Percentiles rank a stretch among this genome's conserved stretches.
Conservation (phyloP, 768 basidiomycete genomes). For the Boletus sp. region DNA sequence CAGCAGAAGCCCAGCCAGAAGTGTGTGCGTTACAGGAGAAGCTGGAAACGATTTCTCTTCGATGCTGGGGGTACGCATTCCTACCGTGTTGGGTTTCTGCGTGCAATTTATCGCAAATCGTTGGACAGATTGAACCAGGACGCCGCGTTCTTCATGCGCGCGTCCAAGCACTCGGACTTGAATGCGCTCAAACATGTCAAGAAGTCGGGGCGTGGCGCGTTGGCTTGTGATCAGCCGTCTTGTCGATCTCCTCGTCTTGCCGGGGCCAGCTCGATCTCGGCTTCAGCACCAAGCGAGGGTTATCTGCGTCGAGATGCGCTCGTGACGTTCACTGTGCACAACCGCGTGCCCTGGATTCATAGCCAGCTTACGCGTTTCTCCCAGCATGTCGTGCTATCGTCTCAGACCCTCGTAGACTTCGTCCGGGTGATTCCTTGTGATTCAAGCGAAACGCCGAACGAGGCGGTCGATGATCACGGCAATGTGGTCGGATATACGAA, state of each 20-base stretch:
- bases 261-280: not conserved
- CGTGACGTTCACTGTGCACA: slow-evolving; percentile 59
- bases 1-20: slow-evolving; percentile 40
- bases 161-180: slow-evolving; percentile 63
- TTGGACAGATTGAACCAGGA: slow-evolving; percentile 46
- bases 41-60: slow-evolving; percentile 52
- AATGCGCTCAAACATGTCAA: slow-evolving; percentile 47
- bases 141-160: slow-evolving; percentile 60
- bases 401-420: slow-evolving; percentile 68
- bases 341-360: slow-evolving; percentile 59
- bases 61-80: slow-evolving; percentile 58
- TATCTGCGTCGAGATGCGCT: slow-evolving; percentile 40
- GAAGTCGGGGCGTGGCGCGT: slow-evolving; percentile 35
- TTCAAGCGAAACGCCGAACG: slow-evolving; percentile 51
- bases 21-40: slow-evolving; percentile 47
- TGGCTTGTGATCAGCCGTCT: not conserved
- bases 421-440: slow-evolving; percentile 59
- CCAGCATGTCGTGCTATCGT: slow-evolving; percentile 67
- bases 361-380: slow-evolving; percentile 61
- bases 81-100: not conserved
- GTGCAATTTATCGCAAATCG: slow-evolving; percentile 1
- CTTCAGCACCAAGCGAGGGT: not conserved
- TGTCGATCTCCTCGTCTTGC: not conserved
- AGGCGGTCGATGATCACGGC: slow-evolving; percentile 36
- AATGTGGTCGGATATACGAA: slow-evolving; percentile 34